phyloP scores from a whole-genome alignment of 2,329 filamentous ascomycete species.

The Aureobasidium subglaciale region DNA sequence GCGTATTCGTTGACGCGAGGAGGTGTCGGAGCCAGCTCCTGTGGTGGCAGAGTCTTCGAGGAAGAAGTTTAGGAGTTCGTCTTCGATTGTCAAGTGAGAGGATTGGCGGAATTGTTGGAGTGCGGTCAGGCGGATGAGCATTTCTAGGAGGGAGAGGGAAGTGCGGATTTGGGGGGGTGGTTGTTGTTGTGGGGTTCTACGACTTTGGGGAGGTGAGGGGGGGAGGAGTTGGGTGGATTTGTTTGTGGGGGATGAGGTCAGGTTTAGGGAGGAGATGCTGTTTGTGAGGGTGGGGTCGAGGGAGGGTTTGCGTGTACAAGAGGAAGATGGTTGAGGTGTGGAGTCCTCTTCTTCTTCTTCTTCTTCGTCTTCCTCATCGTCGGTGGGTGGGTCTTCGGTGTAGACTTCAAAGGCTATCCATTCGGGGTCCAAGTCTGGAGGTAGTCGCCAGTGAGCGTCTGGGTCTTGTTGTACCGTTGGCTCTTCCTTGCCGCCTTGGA shows the following conservation, averaged over 20 bases:
- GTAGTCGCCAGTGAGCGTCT: constrained; percentile 50
- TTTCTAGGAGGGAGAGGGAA: constrained; percentile 76
- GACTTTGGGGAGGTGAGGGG: constrained; percentile 18
- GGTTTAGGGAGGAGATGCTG: constrained; percentile 42
- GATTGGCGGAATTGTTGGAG: constrained; percentile 88
- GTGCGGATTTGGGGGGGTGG: constrained; percentile 50
- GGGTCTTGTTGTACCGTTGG: background rate
- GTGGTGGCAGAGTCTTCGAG: constrained; percentile 62
- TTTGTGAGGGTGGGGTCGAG: constrained; percentile 36
- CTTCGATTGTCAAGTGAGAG: constrained; percentile 81
- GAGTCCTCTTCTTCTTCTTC: background rate
- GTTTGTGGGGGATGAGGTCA: constrained; percentile 24
- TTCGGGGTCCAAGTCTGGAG: constrained; percentile 72
- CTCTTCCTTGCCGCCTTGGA: background rate
- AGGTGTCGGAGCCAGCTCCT: constrained; percentile 55
- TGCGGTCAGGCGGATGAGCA: constrained; percentile 75
- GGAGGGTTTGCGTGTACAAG: constrained; percentile 23
- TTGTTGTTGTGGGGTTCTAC: background rate
- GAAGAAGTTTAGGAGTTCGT: constrained; percentile 85
- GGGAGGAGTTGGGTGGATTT: constrained; percentile 22
- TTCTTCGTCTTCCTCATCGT: constrained; percentile 37
- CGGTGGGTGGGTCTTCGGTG: constrained; percentile 53
- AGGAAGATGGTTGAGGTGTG: background rate
- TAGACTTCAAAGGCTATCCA: constrained; percentile 90
- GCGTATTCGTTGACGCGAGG: constrained; percentile 53